Conservation (phyloP, 176 grass and related monocot species). For the Raddia distichophylla region DNA sequence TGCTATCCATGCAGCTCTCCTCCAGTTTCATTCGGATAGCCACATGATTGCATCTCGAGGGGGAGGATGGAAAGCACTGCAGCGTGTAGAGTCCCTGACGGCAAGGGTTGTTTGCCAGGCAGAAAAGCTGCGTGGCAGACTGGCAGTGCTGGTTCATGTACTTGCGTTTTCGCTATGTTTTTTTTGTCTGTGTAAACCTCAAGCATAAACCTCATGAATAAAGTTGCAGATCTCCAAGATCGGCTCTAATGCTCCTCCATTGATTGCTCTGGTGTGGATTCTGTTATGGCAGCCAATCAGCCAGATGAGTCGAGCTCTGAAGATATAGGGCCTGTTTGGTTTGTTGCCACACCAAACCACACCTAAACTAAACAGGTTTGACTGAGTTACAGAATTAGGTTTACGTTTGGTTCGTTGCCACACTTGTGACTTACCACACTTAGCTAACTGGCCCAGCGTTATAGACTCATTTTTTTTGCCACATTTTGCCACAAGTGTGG, state of each 20-base stretch:
- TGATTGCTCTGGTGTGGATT: not conserved
- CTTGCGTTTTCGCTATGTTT: not conserved
- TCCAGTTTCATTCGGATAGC: not conserved
- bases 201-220: slow-evolving; percentile 23
- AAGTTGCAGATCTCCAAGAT: not conserved
- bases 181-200: slow-evolving; percentile 18
- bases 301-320: too few species aligned
- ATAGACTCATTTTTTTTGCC: too few species aligned
- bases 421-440: too few species aligned
- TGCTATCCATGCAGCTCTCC: not conserved
- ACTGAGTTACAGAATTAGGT: too few species aligned
- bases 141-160: not conserved
- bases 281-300: not conserved
- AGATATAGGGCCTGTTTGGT: too few species aligned
- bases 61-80: slow-evolving; percentile 13
- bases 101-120: not conserved
- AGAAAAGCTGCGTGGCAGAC: not conserved
- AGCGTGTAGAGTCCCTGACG: not conserved
- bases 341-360: too few species aligned
- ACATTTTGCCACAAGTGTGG: too few species aligned
- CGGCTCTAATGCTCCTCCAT: too few species aligned
- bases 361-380: too few species aligned
- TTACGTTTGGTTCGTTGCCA: too few species aligned
- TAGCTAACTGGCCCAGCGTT: too few species aligned
- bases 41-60: not conserved